A percentile compares a stretch with the other conserved stretches of the same genome.
phyloP scores from a whole-genome alignment of 495 filamentous ascomycete species.

The Neurospora pannonica region DNA sequence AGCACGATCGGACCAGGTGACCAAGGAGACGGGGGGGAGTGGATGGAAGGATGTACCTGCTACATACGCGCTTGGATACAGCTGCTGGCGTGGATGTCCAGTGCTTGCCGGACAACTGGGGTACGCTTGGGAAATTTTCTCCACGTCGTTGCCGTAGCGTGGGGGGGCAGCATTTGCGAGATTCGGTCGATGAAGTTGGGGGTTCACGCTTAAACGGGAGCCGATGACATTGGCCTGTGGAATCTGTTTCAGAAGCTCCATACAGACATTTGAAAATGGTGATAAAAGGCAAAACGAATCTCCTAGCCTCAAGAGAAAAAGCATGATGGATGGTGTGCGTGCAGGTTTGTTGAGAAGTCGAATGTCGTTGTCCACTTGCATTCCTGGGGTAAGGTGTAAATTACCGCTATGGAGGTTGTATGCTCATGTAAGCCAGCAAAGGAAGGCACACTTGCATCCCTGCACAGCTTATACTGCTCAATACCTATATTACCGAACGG shows the following conservation, averaged over 20 bases:
- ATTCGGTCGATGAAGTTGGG: neutral
- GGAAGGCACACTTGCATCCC: neutral
- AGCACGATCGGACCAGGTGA: neutral
- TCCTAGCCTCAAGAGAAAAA: neutral
- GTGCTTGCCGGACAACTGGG: neutral
- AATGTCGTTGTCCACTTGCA: neutral
- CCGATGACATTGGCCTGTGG: neutral
- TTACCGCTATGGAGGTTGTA: neutral
- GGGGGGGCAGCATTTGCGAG: neutral
- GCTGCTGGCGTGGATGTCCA: neutral
- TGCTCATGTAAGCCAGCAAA: neutral
- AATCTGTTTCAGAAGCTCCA: neutral
- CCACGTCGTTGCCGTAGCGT: neutral
- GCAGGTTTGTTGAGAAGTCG: neutral
- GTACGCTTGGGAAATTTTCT: neutral
- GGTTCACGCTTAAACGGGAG: neutral
- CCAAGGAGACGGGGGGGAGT: neutral
- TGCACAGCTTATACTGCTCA: neutral
- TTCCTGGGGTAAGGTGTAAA: neutral
- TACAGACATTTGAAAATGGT: neutral
- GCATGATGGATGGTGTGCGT: neutral
- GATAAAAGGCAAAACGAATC: neutral
- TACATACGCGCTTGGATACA: neutral
- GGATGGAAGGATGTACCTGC: neutral
- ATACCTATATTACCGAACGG: neutral